A percentile compares a stretch with the other conserved stretches of the same genome.
These are phyloP conservation scores for Tetragonia tetragonoides DNA, from an alignment of 148 eudicot species.

Conservation along the genomic window DNA sequence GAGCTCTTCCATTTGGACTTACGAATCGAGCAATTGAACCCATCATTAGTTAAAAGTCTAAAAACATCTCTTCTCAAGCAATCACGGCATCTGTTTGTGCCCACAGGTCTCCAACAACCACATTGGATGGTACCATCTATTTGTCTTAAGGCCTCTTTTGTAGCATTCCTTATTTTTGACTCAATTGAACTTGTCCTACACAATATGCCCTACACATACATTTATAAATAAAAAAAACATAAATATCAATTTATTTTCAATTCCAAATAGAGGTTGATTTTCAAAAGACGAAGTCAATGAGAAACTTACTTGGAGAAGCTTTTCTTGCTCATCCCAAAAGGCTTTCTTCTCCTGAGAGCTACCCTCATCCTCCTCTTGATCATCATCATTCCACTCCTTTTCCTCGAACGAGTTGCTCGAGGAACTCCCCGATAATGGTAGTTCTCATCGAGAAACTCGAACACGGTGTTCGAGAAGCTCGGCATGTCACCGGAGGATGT, in stretches of 20 bases:
- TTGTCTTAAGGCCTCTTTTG: conserved; percentile 29
- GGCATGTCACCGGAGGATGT: conserved; percentile 5
- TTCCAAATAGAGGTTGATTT: no score
- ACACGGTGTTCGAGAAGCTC: conserved; percentile 22
- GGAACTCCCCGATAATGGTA: not conserved
- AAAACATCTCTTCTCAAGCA: conserved; percentile 27
- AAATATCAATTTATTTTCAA: no score
- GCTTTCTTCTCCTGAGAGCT: conserved; percentile 24
- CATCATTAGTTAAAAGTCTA: conserved; percentile 18
- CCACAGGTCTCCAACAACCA: conserved; percentile 18
- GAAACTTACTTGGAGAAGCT: conserved; percentile 26
- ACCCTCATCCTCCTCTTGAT: conserved; percentile 6
- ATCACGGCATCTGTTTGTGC: conserved; percentile 15
- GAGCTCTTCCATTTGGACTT: conserved; percentile 40
- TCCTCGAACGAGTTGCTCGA: not conserved
- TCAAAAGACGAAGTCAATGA: no score
- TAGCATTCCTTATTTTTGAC: conserved; percentile 27
- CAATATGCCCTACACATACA: conserved; percentile 18
- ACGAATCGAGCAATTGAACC: conserved; percentile 26
- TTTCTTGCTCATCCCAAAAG: conserved; percentile 30
- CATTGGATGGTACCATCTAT: not conserved
- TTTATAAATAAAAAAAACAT: no score
- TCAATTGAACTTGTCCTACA: conserved; percentile 29
- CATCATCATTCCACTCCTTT: not conserved
- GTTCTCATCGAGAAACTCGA: conserved; percentile 31